Evolutionary conservation across 2,329 filamentous ascomycete genomes (phyloP).

Genomic region (Byssochlamys sp.): DNA sequence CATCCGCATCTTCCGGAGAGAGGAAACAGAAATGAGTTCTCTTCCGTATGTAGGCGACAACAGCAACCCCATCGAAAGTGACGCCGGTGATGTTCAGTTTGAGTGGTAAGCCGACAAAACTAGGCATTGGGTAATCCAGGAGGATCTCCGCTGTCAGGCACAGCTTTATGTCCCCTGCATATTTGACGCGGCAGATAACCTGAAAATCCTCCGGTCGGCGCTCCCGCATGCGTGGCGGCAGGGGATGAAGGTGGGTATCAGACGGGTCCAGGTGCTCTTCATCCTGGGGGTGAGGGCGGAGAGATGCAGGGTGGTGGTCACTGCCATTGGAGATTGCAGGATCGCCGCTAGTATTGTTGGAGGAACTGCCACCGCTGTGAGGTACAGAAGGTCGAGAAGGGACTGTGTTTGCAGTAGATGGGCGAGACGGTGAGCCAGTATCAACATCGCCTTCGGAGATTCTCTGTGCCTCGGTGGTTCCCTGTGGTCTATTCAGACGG

Average conservation of each 20-base stretch:
- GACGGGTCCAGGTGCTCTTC: conserved; percentile 11
- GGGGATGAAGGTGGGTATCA: conserved; percentile 15
- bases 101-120: conserved; percentile 89
- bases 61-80: conserved; percentile 88
- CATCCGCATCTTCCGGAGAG: conserved; percentile 78
- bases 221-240: conserved; percentile 54
- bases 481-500: background rate
- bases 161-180: conserved; percentile 76
- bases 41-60: conserved; percentile 81
- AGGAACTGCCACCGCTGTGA: conserved; percentile 13
- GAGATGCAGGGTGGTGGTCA: conserved; percentile 10
- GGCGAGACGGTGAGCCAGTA: conserved; percentile 30
- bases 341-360: conserved; percentile 19
- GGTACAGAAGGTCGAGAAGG: conserved; percentile 20
- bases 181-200: conserved; percentile 81
- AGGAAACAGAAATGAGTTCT: conserved; percentile 89
- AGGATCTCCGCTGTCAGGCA: conserved; percentile 90
- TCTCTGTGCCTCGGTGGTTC: conserved; percentile 8
- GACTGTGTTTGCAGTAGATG: conserved; percentile 34
- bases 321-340: conserved; percentile 10
- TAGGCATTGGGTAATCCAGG: conserved; percentile 95
- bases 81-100: conserved; percentile 91
- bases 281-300: conserved; percentile 5
- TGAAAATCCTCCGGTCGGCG: conserved; percentile 78
- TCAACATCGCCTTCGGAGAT: conserved; percentile 26